These are phyloP conservation scores for Aspergillus fischeri DNA, from an alignment of 2,329 filamentous ascomycete species.

Conservation along the genomic window DNA sequence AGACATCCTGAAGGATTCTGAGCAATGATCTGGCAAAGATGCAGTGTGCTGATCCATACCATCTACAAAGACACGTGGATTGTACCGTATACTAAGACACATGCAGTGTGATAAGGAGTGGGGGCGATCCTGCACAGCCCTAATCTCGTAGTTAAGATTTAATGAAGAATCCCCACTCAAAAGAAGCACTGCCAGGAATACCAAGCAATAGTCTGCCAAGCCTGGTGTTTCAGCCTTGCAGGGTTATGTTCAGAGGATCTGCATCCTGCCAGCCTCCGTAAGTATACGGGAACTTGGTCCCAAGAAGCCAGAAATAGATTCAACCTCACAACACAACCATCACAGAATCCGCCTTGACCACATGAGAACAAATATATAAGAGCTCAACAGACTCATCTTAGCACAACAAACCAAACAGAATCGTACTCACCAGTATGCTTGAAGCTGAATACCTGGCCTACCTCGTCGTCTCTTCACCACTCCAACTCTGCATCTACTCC, in stretches of 20 bases:
- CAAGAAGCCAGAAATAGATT: conserved; percentile 4
- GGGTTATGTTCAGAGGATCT: conserved; percentile 1
- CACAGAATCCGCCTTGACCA: conserved; percentile 1
- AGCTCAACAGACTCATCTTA: not conserved
- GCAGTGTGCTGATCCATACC: not conserved
- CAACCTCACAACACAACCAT: conserved; percentile 1
- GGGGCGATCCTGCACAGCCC: not conserved
- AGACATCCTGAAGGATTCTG: too few species aligned
- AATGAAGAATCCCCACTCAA: too few species aligned
- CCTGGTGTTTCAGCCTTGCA: conserved; percentile 1
- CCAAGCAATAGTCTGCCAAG: not conserved
- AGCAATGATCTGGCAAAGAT: too few species aligned
- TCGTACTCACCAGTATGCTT: conserved; percentile 9
- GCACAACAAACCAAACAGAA: conserved; percentile 1
- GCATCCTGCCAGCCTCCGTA: not conserved
- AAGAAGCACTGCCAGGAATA: conserved; percentile 1
- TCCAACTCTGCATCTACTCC: conserved; percentile 15
- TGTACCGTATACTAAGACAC: not conserved
- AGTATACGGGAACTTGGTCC: conserved; percentile 2
- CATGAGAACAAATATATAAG: conserved; percentile 2
- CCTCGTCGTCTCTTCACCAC: conserved; percentile 10
- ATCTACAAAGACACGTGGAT: too few species aligned
- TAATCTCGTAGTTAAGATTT: not conserved
- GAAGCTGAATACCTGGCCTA: conserved; percentile 12
- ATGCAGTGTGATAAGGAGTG: not conserved